Evolutionary conservation across 78 protist species (phyloP), one percentile per base, ranked within the genome.

Genomic region (slime mould (Dictyostelium discoideum)): DNA sequence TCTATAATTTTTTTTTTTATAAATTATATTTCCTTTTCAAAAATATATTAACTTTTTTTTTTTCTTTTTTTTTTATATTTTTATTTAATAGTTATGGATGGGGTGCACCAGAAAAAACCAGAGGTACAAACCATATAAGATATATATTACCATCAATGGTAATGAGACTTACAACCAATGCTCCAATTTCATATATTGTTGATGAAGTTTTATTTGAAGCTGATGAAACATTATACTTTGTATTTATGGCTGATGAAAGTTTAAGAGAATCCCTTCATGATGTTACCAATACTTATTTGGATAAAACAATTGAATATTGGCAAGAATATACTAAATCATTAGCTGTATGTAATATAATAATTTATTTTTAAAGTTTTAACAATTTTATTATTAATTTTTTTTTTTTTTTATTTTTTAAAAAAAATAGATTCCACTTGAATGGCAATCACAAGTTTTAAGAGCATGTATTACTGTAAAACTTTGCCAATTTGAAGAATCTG

Each of bases 121-220:
- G 95, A 60, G 97, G 97, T 67, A 89, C 93, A 4, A 95, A 95
- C n/a, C 97, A 95, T 87, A 79, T 95, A 26, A 85, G 97, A 63
- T 95, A 95, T 48, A 29, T 89, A 20, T 63, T 95, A 77, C 90
- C 95, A 26, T 85, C 85, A 24, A 81, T 88, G 93, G 94, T 86
- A 22, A 84, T 95, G 94, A 85, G 97, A 72, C 84, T 96, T 48
- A 96, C 97, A 11, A 96, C 97, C 50, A 86, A 96, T 80, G 97
- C 93, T 3, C 96, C 97, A 57, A 96, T 96, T 14, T 92, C 97
- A 14, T 96, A 96, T 85, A 57, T 96, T 78, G 93, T 82, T 18
- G 97, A 92, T 85, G 97, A 96, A 65, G 93, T 84, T 11, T 85
- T 83, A 16, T 96, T 96, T 54, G 95, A 89, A 85, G 83, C 87